Evolutionary conservation across 2,329 filamentous ascomycete species (phyloP), one percentile per base, ranked within the genome.

Genomic region (Seiridium unicorne): DNA sequence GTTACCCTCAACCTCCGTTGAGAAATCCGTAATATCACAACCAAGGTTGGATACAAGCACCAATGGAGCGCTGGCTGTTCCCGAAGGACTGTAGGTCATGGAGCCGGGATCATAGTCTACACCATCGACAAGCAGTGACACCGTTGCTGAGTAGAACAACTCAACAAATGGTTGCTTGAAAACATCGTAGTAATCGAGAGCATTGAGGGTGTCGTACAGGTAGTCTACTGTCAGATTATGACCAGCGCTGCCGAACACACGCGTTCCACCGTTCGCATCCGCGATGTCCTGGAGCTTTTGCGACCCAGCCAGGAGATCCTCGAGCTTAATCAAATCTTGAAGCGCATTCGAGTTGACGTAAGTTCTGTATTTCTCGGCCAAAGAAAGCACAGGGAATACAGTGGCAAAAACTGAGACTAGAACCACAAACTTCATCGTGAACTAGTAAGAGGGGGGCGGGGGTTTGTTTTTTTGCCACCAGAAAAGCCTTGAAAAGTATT

Each of bases 21-120:
- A 81, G 70, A 77, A 89, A 68, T 88, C 84, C 10, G 73, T 70
- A 9, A 74, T 73, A 4, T 70, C 69, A 69, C 86, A 89, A 48
- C 86, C 86, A 3, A 86, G 69, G 68, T 82, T 82, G 32, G 74
- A 70, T 13, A 83, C 80, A 32, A 73, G 67, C 48, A 84, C 74
- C 10, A 87, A 66, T 1, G 77, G 71, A 7, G 71, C 74, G 44
- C 66, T 71, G n/a, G 74, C 72, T 11, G 72, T 68, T 34, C 77
- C 83, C 44, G 77, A 75, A 3, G 85, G 82, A 11, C 80, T 82
- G 68, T 85, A 86, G n/a, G 75, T 77, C 71, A 79, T 71, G 64
- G 73, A 70, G 35, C 63, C 38, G 8, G 67, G 66, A 1, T 63
- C 63, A 46, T 76, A 60, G 2, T 62, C 61, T 10, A 62, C 63